These are phyloP conservation scores for Venturia aucupariae DNA, from an alignment of 2,329 filamentous ascomycete genomes.

Conservation along the genomic window DNA sequence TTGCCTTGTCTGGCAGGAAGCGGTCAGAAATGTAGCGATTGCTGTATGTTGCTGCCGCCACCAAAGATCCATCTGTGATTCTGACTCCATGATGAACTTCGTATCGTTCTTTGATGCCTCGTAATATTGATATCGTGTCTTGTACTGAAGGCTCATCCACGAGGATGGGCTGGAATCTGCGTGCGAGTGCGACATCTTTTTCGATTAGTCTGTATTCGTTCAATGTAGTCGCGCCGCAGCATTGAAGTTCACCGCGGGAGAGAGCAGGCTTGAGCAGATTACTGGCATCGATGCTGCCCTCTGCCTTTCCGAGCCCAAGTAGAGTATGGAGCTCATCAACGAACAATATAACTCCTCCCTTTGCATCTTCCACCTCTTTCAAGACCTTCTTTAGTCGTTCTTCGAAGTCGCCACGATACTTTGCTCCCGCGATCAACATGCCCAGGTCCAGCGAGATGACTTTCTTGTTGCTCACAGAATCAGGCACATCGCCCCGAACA, in stretches of 20 bases:
- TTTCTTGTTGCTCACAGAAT: conserved; percentile 89
- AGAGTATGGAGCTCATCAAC: conserved; percentile 91
- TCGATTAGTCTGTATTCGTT: conserved; percentile 90
- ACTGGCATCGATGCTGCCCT: conserved; percentile 92
- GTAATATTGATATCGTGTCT: conserved; percentile 88
- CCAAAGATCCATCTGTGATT: conserved; percentile 84
- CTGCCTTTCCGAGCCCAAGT: conserved; percentile 84
- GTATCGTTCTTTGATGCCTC: conserved; percentile 95
- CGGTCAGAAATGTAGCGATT: conserved; percentile 96
- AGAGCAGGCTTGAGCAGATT: conserved; percentile 90
- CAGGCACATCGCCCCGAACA: conserved; percentile 83
- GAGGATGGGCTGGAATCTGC: conserved; percentile 87
- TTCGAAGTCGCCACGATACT: conserved; percentile 93
- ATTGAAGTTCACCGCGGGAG: conserved; percentile 87
- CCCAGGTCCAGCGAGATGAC: conserved; percentile 85
- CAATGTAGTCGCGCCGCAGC: conserved; percentile 87
- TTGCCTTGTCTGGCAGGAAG: conserved; percentile 93
- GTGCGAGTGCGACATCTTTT: conserved; percentile 86
- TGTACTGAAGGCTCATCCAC: conserved; percentile 88
- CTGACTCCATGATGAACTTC: conserved; percentile 94
- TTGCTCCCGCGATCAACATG: conserved; percentile 87
- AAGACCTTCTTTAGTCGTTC: conserved; percentile 85
- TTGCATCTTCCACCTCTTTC: conserved; percentile 80
- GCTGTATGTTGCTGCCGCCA: conserved; percentile 83
- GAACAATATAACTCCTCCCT: conserved; percentile 87